Evolutionary conservation across 73 alveolate genomes (phyloP), one percentile per base, ranked within the genome.

Genomic region (Symbiodinium natans): DNA sequence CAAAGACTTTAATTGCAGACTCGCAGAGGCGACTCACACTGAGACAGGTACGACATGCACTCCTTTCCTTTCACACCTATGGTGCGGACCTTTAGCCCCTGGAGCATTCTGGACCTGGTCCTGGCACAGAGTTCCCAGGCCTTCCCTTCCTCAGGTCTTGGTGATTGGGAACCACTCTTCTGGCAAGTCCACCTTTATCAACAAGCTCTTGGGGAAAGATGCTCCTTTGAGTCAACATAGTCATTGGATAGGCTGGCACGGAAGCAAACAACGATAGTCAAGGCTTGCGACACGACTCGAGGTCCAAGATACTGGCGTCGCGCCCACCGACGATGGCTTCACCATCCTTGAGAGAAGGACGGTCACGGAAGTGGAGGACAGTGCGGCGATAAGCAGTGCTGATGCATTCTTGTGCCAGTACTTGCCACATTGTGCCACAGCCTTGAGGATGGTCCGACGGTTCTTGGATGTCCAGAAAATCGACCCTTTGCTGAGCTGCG

Each of bases 171-270:
- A 92, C 68, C 98, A 92, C 68, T 92, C 98, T 43, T 74, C 98
- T 11, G 98, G 98, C 84, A 92, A 92, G 92, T 92, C 98, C 27
- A 92, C 98, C 38, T 92, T 92, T 86, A 92, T 92, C 98, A 92
- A 92, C 98, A 42, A 77, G 48, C 83, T 92, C 41, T 34, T 92
- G 83, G 98, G 98, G 56, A 68, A 90, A 41, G 97, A 90, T 88
- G 95, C 74, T 54, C 52, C 1, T 63, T 17, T 13, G 6, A 13
- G 21, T 13, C 6, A 46, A 46, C 6, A 13, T 13, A 46, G 59
- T 46, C 59, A 9, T 6, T 46, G n/a, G n/a, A n/a, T n/a, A n/a
- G n/a, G n/a, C n/a, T n/a, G n/a, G n/a, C n/a, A n/a, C n/a, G n/a
- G n/a, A n/a, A n/a, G n/a, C n/a, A n/a, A n/a, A n/a, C n/a, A 9